phyloP scores from a whole-genome alignment of 495 filamentous ascomycete genomes.

The Hypoxylon fragiforme region DNA sequence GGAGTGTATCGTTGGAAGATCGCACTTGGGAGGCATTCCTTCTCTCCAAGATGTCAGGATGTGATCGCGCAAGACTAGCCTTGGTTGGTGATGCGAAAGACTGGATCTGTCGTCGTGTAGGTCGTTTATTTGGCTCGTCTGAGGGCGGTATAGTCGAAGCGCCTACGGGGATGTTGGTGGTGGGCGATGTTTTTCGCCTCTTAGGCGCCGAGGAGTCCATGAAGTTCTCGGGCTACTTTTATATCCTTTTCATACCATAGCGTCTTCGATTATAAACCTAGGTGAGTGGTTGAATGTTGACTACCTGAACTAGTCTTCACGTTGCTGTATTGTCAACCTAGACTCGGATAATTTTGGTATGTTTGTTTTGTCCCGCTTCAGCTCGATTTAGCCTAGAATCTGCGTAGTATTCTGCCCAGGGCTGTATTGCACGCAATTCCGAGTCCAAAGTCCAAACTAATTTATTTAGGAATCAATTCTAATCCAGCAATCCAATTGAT shows the following conservation, averaged over 20 bases:
- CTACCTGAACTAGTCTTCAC: neutral
- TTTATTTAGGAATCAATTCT: neutral
- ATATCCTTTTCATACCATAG: constrained; percentile 19
- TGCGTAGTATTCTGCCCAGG: too few relatives aligned
- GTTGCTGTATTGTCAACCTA: neutral
- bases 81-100: constrained; percentile 70
- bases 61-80: constrained; percentile 64
- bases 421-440: too few relatives aligned
- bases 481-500: constrained; percentile 8
- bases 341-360: neutral
- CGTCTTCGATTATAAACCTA: constrained; percentile 10
- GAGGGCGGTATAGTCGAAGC: constrained; percentile 24
- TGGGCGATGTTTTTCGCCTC: constrained; percentile 62
- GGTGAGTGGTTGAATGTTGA: neutral
- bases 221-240: constrained; percentile 4
- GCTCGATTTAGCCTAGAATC: neutral
- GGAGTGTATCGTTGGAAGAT: constrained; percentile 31
- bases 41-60: constrained; percentile 61
- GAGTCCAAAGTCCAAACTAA: neutral
- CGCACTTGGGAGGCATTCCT: constrained; percentile 44
- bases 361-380: neutral
- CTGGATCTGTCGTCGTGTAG: constrained; percentile 43
- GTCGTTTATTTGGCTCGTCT: constrained; percentile 23
- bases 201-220: constrained; percentile 65
- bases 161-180: constrained; percentile 30